Conservation (phyloP, 1,284 basidiomycete genomes). For the Cutaneotrichosporon daszewskae region DNA sequence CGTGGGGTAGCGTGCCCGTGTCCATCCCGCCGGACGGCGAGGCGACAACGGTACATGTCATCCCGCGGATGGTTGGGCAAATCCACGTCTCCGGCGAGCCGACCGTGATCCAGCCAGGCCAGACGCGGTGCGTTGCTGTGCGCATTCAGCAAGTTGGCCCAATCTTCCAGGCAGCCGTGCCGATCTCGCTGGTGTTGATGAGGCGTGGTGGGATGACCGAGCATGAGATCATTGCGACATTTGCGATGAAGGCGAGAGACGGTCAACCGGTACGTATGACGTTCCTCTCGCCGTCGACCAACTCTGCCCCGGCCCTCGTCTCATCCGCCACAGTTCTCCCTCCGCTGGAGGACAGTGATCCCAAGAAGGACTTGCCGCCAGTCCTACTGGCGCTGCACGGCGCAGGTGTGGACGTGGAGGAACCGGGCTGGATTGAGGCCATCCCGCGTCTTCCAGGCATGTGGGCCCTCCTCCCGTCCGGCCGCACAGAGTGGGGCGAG, state of each 20-base stretch:
- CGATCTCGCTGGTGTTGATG: too few relatives aligned
- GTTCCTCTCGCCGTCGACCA: conserved; percentile 18
- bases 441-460: conserved; percentile 22
- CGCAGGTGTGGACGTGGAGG: conserved; percentile 37
- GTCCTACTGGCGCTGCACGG: conserved; percentile 43
- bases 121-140: conserved; percentile 12
- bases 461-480: conserved; percentile 42
- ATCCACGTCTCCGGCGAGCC: too few relatives aligned
- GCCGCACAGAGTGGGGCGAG: conserved; percentile 45
- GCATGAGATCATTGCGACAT: too few relatives aligned
- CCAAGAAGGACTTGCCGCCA: conserved; percentile 10
- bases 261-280: conserved; percentile 24
- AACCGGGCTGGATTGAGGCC: conserved; percentile 21
- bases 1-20: too few relatives aligned
- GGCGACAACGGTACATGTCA: too few relatives aligned
- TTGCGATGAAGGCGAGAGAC: too few relatives aligned
- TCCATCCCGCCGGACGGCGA: too few relatives aligned
- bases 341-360: conserved; percentile 7
- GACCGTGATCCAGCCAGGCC: conserved; percentile 9
- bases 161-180: too few relatives aligned
- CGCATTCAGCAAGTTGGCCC: neutral
- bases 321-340: conserved; percentile 31
- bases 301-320: conserved; percentile 19
- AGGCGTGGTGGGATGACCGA: too few relatives aligned
- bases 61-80: too few relatives aligned